Evolutionary conservation across 129 eudicot species (phyloP), one percentile per base, ranked within the genome.

Genomic region (Escallonia herrerae): DNA sequence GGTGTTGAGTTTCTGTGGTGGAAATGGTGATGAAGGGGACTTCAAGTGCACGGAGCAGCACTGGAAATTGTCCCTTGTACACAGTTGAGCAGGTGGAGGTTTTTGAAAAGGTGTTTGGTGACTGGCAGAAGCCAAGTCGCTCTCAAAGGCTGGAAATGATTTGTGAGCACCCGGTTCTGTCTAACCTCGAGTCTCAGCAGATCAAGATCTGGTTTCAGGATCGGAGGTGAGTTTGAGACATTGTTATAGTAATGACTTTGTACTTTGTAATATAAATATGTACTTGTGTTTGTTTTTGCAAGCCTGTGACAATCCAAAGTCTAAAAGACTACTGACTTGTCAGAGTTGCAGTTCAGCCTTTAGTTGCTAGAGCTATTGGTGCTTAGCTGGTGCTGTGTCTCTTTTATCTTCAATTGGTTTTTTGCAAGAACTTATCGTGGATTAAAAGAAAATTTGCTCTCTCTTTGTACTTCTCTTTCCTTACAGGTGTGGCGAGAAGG

Each of bases 171-270:
- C 81, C 81, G 0, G 72, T 68, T 65, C 60, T 80, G 4, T 76
- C 76, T 11, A 64, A 56, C 67, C 68, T 80, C 52, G 82, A 80
- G 38, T 70, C 81, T 4, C 69, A 72, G 57, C 81, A 80, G 52
- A 76, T 80, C 58, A 77, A 72, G 49, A 73, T 77, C 60, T 80
- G 81, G 85, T 80, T 76, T 63, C 81, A 67, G 51, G 72, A 76
- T 62, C 76, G 82, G 58, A 80, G 85, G 85, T 76, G 64, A 40
- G 44, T 3, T 4, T 60, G 54, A 5, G 54, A 49, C 3, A 7
- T 49, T 49, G 7, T 49, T 49, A n/a, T 46, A 5, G 9, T 5
- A 5, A 46, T 46, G 12, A 11, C 12, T 49, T 49, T 11, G 9
- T 8, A 7, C 12, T 49, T 49, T 49, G 3, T 49, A n/a, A 7